Conservation (phyloP, 306 rosid species). For the Trichosanthes truncata region DNA sequence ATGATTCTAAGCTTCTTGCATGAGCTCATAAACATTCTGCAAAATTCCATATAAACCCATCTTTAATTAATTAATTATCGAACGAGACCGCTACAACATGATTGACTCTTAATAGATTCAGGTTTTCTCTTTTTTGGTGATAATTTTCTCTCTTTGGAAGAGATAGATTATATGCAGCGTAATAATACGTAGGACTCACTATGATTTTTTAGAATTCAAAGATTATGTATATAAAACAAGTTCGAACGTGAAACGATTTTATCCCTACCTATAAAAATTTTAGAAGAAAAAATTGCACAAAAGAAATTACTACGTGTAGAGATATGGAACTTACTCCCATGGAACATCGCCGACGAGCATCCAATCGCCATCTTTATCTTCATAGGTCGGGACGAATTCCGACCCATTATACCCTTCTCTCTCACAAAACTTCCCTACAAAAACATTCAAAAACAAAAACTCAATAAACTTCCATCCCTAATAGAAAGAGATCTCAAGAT, state of each 20-base stretch:
- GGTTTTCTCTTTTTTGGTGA: too few species aligned
- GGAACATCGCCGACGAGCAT: slow-evolving; percentile 54
- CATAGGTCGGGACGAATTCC: slow-evolving; percentile 38
- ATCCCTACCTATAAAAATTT: too few species aligned
- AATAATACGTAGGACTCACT: too few species aligned
- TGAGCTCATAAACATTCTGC: slow-evolving; percentile 13
- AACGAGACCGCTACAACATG: too few species aligned
- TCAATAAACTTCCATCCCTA: background rate
- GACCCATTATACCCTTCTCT: slow-evolving; percentile 34
- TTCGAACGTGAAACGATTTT: too few species aligned
- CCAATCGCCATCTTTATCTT: slow-evolving; percentile 56
- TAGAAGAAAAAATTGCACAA: too few species aligned
- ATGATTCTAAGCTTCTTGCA: slow-evolving; percentile 47
- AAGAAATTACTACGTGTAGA: too few species aligned
- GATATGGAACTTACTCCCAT: slow-evolving; percentile 30
- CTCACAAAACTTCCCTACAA: slow-evolving; percentile 16
- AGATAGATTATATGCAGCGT: too few species aligned
- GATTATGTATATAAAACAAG: too few species aligned
- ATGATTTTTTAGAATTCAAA: too few species aligned
- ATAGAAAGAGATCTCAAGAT: background rate
- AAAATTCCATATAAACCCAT: background rate
- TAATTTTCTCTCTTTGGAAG: too few species aligned
- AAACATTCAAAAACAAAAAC: background rate
- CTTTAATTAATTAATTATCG: background rate
- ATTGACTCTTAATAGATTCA: too few species aligned